A percentile compares a stretch with the other conserved stretches of the same genome.
Conservation (phyloP, 306 rosid species). For the Trichosanthes truncata region DNA sequence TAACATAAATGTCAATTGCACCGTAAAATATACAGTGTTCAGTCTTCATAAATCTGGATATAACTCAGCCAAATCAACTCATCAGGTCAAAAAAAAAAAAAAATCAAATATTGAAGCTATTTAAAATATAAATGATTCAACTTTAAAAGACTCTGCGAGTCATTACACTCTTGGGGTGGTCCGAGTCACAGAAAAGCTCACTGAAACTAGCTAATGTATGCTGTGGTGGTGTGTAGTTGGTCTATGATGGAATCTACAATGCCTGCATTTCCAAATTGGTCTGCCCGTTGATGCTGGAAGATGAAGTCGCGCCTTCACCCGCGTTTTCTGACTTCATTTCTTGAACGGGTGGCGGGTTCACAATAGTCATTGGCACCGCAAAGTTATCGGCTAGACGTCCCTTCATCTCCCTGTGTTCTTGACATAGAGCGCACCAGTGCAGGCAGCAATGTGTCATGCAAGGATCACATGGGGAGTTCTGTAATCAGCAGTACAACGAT, state of each 20-base stretch:
- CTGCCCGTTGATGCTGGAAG: constrained; percentile 42
- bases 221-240: not conserved
- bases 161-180: not conserved
- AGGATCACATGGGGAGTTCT: constrained; percentile 84
- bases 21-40: not conserved
- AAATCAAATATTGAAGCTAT: not conserved
- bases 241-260: constrained; percentile 21
- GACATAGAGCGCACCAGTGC: constrained; percentile 96
- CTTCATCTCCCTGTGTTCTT: constrained; percentile 95
- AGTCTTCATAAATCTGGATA: not conserved
- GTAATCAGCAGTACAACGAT: constrained; percentile 4
- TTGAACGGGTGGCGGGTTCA: constrained; percentile 79
- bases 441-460: constrained; percentile 91
- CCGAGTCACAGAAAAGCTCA: not conserved
- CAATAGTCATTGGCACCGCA: constrained; percentile 62
- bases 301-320: constrained; percentile 27
- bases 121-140: not conserved
- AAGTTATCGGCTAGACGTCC: constrained; percentile 56
- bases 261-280: constrained; percentile 82
- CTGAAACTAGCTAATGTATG: constrained; percentile 2
- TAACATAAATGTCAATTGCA: not conserved
- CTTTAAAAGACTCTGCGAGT: not conserved
- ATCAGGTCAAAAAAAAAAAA: not conserved
- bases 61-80: not conserved
- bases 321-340: constrained; percentile 58